These are phyloP conservation scores for Rubia peregrina DNA, from an alignment of 305 asterid species.

Conservation along the genomic window DNA sequence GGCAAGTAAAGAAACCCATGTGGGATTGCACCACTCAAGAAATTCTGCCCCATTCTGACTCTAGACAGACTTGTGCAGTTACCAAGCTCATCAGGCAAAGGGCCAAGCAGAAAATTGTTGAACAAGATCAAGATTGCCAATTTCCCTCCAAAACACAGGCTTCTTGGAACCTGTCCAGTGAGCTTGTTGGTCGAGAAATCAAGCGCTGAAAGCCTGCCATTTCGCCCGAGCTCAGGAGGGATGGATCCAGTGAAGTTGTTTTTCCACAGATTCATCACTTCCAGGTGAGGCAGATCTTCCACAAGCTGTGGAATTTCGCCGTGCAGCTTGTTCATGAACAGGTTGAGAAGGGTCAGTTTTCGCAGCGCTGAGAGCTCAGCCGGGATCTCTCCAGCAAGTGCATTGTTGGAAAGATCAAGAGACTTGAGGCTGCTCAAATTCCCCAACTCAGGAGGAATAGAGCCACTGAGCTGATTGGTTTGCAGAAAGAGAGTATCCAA, in stretches of 20 bases:
- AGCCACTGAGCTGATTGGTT: constrained; percentile 39
- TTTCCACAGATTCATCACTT: constrained; percentile 48
- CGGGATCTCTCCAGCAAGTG: constrained; percentile 53
- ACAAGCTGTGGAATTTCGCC: constrained; percentile 46
- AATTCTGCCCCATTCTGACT: constrained; percentile 54
- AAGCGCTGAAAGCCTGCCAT: constrained; percentile 39
- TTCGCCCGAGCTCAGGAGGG: constrained; percentile 45
- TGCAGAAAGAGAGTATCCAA: constrained; percentile 60
- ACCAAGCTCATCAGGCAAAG: constrained; percentile 55
- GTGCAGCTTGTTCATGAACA: constrained; percentile 51
- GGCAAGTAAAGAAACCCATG: constrained; percentile 50
- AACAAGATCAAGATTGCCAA: constrained; percentile 42
- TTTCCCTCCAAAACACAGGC: constrained; percentile 39
- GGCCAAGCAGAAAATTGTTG: constrained; percentile 50
- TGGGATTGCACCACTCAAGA: constrained; percentile 49
- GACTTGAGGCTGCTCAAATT: constrained; percentile 36
- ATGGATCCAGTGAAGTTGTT: constrained; percentile 60
- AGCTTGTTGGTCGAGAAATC: constrained; percentile 55
- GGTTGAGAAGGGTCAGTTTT: constrained; percentile 40
- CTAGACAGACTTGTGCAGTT: constrained; percentile 36
- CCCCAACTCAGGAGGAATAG: constrained; percentile 44
- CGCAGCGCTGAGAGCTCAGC: constrained; percentile 34
- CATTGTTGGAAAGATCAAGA: constrained; percentile 51
- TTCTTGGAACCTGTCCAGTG: constrained; percentile 48
- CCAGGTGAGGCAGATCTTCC: constrained; percentile 43